A percentile compares a stretch with the other conserved stretches of the same genome.
phyloP scores from a whole-genome alignment of 2,329 filamentous ascomycete species.

The Penicillium expansum region DNA sequence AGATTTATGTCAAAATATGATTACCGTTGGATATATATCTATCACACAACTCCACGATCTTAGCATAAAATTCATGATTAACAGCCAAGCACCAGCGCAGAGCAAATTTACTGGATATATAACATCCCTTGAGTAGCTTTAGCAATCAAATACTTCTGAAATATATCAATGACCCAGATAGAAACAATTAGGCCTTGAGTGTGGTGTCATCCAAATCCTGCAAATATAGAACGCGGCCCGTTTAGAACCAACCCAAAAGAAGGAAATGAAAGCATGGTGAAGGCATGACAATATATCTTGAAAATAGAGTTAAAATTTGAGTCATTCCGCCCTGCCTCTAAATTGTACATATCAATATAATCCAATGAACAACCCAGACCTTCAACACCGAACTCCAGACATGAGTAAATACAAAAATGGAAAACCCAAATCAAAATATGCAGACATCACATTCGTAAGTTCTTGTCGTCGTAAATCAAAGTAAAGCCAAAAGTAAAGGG shows the following conservation, averaged over 20 bases:
- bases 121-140: too few species aligned
- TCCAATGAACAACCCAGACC: not conserved
- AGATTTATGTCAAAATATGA: not conserved
- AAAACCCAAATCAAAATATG: not conserved
- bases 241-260: not conserved
- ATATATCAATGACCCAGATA: not conserved
- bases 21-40: not conserved
- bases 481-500: not conserved
- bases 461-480: not conserved
- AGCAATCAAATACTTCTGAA: not conserved
- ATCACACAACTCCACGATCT: not conserved
- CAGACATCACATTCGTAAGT: conserved; percentile 2
- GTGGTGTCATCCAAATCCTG: not conserved
- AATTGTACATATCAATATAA: not conserved
- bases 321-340: not conserved
- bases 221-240: not conserved
- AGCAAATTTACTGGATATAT: too few species aligned
- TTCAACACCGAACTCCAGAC: not conserved
- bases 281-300: not conserved
- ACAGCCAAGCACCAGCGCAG: too few species aligned
- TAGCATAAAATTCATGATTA: not conserved
- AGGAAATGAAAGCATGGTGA: not conserved
- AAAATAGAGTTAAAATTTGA: not conserved
- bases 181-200: not conserved
- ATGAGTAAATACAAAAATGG: not conserved